phyloP scores from a whole-genome alignment of 2,329 filamentous ascomycete species.

The Helicocarpus griseus region DNA sequence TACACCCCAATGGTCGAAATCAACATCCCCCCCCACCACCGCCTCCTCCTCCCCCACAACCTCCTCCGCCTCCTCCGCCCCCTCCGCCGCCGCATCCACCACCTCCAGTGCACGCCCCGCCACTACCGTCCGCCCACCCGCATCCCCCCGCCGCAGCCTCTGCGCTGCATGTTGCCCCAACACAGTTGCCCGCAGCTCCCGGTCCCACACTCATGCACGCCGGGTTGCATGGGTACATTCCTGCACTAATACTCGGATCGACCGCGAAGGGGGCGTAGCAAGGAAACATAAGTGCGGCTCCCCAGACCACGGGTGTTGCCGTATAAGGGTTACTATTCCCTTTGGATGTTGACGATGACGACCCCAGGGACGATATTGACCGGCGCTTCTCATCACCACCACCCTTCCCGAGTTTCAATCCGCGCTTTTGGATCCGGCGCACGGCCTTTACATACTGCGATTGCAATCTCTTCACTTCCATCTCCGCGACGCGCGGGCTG shows the following conservation, averaged over 20 bases:
- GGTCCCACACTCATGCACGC: conserved; percentile 32
- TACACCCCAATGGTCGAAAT: no score
- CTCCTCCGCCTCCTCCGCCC: conserved; percentile 32
- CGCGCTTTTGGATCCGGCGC: conserved; percentile 25
- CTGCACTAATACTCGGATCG: conserved; percentile 32
- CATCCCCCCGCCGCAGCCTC: conserved; percentile 37
- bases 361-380: no score
- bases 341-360: background rate
- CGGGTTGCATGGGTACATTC: conserved; percentile 37
- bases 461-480: background rate
- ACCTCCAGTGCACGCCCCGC: conserved; percentile 18
- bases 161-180: conserved; percentile 31
- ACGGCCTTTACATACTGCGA: conserved; percentile 13
- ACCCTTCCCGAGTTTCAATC: background rate
- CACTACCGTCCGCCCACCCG: conserved; percentile 19
- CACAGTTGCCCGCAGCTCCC: conserved; percentile 39
- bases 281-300: conserved; percentile 33
- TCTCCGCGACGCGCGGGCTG: conserved; percentile 8
- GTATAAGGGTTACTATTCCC: background rate
- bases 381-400: background rate
- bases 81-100: conserved; percentile 32
- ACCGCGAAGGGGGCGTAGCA: conserved; percentile 41
- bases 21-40: conserved; percentile 38
- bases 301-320: conserved; percentile 29
- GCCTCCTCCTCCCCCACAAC: no score